Conservation (phyloP, 2,329 filamentous ascomycete genomes). For the Aspergillus sp. region DNA sequence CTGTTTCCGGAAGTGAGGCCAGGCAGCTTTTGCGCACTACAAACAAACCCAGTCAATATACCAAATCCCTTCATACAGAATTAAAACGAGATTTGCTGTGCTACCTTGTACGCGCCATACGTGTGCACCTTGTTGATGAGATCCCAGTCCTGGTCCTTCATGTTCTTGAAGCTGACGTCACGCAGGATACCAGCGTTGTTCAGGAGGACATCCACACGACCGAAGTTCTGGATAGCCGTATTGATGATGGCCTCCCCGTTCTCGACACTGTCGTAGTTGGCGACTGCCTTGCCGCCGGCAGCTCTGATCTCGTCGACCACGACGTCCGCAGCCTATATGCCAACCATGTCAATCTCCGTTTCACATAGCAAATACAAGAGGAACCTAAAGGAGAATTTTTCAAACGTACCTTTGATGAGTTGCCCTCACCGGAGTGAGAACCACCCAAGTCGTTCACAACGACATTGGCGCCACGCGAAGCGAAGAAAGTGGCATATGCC, state of each 20-base stretch:
- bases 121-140: conserved; percentile 88
- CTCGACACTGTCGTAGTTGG: conserved; percentile 83
- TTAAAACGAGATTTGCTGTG: conserved; percentile 1
- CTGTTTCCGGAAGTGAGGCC: conserved; percentile 97
- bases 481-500: conserved; percentile 83
- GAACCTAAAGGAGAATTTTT: not conserved
- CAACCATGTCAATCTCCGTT: not conserved
- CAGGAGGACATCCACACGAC: conserved; percentile 83
- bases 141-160: conserved; percentile 96
- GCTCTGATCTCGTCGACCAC: conserved; percentile 52
- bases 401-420: conserved; percentile 63
- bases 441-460: conserved; percentile 95
- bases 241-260: conserved; percentile 90
- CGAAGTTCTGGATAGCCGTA: conserved; percentile 42
- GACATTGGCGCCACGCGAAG: conserved; percentile 80
- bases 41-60: conserved; percentile 10
- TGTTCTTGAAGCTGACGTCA: conserved; percentile 97
- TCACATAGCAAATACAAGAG: no score
- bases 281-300: conserved; percentile 87
- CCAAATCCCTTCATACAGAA: not conserved
- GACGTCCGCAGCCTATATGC: conserved; percentile 47
- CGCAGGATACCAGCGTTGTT: conserved; percentile 97
- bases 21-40: conserved; percentile 77
- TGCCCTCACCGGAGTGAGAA: conserved; percentile 87
- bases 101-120: conserved; percentile 77